Percentiles rank a stretch among this genome's conserved stretches.
phyloP scores from a whole-genome alignment of 805 yeast species.

The Wickerhamomyces pijperi region DNA sequence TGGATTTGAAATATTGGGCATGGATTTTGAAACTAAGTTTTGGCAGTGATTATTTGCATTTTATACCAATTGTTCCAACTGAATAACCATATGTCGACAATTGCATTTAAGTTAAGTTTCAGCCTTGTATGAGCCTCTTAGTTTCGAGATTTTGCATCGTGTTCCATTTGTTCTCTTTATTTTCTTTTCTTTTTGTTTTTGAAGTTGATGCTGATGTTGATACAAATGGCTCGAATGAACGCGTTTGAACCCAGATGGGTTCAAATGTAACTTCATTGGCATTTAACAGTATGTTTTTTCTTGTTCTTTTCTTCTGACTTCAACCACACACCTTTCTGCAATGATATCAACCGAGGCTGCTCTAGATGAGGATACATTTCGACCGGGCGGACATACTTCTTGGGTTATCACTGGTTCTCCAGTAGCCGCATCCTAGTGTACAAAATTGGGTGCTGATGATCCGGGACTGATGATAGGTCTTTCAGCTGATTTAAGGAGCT shows the following conservation, averaged over 20 bases:
- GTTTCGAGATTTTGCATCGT: too few relatives aligned
- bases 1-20: too few relatives aligned
- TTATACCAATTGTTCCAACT: slow-evolving; percentile 15
- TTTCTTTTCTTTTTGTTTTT: too few relatives aligned
- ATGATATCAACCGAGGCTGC: too few relatives aligned
- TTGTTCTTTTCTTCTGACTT: too few relatives aligned
- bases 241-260: too few relatives aligned
- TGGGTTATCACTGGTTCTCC: slow-evolving; percentile 20
- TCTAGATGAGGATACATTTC: slow-evolving; percentile 17
- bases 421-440: slow-evolving; percentile 44
- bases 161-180: too few relatives aligned
- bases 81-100: slow-evolving; percentile 14
- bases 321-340: too few relatives aligned
- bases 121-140: slow-evolving; percentile 14
- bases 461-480: slow-evolving; percentile 40
- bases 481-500: slow-evolving; percentile 6
- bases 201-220: too few relatives aligned
- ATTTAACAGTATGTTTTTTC: neutral
- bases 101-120: slow-evolving; percentile 15
- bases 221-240: too few relatives aligned
- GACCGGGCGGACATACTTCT: slow-evolving; percentile 43
- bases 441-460: slow-evolving; percentile 33
- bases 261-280: too few relatives aligned
- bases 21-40: too few relatives aligned
- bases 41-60: slow-evolving; percentile 13